A percentile compares a stretch with the other conserved stretches of the same genome.
These are phyloP conservation scores for Jaapia argillacea DNA, from an alignment of 768 basidiomycete species.

Conservation along the genomic window DNA sequence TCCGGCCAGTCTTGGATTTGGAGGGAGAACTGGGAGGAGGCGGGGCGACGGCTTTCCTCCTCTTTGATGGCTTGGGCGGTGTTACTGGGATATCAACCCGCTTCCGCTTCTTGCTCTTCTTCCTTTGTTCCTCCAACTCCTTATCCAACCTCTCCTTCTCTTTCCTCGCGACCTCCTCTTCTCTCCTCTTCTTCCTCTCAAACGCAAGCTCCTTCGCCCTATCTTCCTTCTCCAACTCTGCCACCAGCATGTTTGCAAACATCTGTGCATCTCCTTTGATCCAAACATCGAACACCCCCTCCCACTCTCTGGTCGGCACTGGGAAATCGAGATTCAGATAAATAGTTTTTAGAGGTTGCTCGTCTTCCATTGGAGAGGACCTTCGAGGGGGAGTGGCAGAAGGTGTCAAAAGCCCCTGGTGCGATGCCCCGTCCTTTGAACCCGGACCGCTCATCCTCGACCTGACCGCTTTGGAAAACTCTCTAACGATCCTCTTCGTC, in stretches of 20 bases:
- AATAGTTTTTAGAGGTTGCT: constrained; percentile 50
- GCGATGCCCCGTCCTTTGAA: constrained; percentile 19
- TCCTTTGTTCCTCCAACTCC: neutral
- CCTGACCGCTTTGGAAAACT: constrained; percentile 72
- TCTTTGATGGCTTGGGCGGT: neutral
- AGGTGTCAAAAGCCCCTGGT: constrained; percentile 18
- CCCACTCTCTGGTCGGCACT: constrained; percentile 78
- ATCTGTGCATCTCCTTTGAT: constrained; percentile 79
- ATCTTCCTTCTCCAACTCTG: constrained; percentile 47
- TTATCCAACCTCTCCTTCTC: neutral
- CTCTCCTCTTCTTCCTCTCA: constrained; percentile 48
- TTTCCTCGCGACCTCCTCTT: constrained; percentile 28
- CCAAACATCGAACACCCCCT: constrained; percentile 86
- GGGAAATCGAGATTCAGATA: constrained; percentile 87
- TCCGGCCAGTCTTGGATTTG: neutral
- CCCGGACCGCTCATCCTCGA: constrained; percentile 30
- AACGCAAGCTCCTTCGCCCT: constrained; percentile 40
- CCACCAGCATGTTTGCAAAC: constrained; percentile 54
- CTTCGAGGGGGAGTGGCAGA: constrained; percentile 41
- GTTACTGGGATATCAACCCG: neutral
- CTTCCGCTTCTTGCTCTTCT: neutral
- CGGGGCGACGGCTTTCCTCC: no score
- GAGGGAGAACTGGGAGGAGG: no score
- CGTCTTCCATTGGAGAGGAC: constrained; percentile 31
- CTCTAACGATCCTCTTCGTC: constrained; percentile 84